A percentile compares a stretch with the other conserved stretches of the same genome.
Conservation (phyloP, 768 basidiomycete genomes). For the Sporobolomyces roseus region DNA sequence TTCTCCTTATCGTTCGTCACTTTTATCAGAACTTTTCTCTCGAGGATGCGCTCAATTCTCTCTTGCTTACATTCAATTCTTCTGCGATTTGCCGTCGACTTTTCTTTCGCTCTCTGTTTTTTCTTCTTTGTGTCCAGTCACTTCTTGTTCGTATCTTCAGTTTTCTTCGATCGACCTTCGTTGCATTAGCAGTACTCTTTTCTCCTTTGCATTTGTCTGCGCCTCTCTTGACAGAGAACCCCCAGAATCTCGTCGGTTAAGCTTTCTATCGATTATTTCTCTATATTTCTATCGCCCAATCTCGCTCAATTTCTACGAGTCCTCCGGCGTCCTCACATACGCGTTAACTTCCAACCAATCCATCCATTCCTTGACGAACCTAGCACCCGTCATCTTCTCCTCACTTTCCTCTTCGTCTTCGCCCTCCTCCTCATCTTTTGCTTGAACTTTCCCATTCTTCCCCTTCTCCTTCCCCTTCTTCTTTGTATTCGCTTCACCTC, state of each 20-base stretch:
- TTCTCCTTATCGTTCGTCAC: too few relatives aligned
- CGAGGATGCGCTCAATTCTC: slow-evolving; percentile 8
- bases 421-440: background rate
- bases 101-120: background rate
- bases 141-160: slow-evolving; percentile 2
- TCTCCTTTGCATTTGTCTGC: too few relatives aligned
- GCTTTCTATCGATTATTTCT: too few relatives aligned
- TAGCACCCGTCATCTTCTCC: background rate
- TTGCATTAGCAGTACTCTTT: too few relatives aligned
- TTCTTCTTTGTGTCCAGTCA: background rate
- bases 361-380: slow-evolving; percentile 83
- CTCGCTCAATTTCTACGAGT: too few relatives aligned
- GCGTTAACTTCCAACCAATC: slow-evolving; percentile 83
- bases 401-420: background rate
- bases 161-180: too few relatives aligned
- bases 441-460: background rate
- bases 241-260: too few relatives aligned
- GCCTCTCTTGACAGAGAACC: too few relatives aligned
- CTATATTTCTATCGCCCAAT: too few relatives aligned
- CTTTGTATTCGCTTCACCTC: slow-evolving; percentile 49
- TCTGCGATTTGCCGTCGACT: slow-evolving; percentile 15
- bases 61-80: slow-evolving; percentile 1
- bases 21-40: too few relatives aligned
- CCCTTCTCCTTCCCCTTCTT: background rate
- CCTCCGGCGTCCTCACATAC: slow-evolving; percentile 61